These are phyloP conservation scores for Boletus bicolor DNA, from an alignment of 768 basidiomycete species.

Conservation along the genomic window DNA sequence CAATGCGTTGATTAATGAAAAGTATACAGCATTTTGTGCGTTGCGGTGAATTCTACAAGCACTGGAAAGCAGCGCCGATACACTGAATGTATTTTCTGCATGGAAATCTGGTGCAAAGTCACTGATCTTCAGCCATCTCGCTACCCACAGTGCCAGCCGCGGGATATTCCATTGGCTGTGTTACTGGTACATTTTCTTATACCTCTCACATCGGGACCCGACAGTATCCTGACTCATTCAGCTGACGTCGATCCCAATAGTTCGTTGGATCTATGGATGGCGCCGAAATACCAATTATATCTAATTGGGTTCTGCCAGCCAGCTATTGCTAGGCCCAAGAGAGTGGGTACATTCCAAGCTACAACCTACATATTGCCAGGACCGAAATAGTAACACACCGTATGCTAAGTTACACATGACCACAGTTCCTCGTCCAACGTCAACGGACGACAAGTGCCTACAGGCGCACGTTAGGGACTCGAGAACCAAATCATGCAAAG, in stretches of 20 bases:
- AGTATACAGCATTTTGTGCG: neutral
- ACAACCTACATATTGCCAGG: neutral
- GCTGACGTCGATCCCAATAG: neutral
- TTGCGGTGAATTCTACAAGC: neutral
- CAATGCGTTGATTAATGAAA: neutral
- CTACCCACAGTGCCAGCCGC: neutral
- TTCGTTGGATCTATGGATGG: neutral
- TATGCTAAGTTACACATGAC: conserved; percentile 1
- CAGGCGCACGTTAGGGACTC: neutral
- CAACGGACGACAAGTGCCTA: neutral
- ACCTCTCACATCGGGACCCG: neutral
- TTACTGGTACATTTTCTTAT: neutral
- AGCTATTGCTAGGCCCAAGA: neutral
- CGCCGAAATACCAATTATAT: neutral
- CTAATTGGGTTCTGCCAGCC: neutral
- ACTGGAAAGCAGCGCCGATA: neutral
- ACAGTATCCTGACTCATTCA: neutral
- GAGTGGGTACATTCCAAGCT: conserved; percentile 3
- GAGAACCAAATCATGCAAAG: neutral
- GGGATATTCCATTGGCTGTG: neutral
- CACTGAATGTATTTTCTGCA: neutral
- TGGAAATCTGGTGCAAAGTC: neutral
- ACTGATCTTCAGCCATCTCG: neutral
- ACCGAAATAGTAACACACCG: neutral
- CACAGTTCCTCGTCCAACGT: neutral